A percentile compares a stretch with the other conserved stretches of the same genome.
phyloP scores from a whole-genome alignment of 2,329 filamentous ascomycete species.

The Cladosporium sp. region DNA sequence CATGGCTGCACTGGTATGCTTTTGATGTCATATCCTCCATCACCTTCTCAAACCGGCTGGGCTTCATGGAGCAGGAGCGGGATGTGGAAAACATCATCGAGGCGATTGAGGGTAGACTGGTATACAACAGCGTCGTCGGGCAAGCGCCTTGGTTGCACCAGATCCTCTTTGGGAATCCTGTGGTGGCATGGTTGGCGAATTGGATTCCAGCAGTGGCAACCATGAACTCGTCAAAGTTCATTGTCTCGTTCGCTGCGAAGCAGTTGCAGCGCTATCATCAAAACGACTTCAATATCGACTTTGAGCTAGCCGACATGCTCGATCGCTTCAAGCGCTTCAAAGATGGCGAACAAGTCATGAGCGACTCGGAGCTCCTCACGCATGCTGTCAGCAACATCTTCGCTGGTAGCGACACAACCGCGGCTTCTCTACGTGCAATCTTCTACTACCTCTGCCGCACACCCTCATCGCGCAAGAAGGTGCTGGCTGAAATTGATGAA shows the following conservation, averaged over 20 bases:
- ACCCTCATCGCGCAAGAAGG: constrained; percentile 28
- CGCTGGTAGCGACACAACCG: constrained; percentile 39
- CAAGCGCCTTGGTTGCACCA: constrained; percentile 21
- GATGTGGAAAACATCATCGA: constrained; percentile 17
- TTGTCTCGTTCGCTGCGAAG: constrained; percentile 21
- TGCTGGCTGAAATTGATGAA: constrained; percentile 38
- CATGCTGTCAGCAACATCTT: constrained; percentile 45
- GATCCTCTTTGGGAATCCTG: constrained; percentile 21
- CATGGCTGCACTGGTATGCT: constrained; percentile 23
- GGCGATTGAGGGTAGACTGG: constrained; percentile 15
- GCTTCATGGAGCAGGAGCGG: constrained; percentile 19
- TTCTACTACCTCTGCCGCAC: constrained; percentile 37
- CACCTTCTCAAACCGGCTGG: constrained; percentile 20
- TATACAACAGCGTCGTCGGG: constrained; percentile 22
- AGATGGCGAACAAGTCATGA: constrained; percentile 22
- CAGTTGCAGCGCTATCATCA: constrained; percentile 20
- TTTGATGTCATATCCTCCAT: constrained; percentile 25
- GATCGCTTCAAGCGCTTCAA: constrained; percentile 22
- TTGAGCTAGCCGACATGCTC: constrained; percentile 21
- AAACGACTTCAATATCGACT: constrained; percentile 15
- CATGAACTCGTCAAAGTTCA: constrained; percentile 21
- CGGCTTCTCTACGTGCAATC: constrained; percentile 37
- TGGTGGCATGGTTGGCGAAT: constrained; percentile 17
- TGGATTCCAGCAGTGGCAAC: constrained; percentile 16
- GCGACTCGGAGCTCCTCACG: constrained; percentile 18